phyloP scores from a whole-genome alignment of 495 filamentous ascomycete genomes.

The Hyaloscypha finlandica region DNA sequence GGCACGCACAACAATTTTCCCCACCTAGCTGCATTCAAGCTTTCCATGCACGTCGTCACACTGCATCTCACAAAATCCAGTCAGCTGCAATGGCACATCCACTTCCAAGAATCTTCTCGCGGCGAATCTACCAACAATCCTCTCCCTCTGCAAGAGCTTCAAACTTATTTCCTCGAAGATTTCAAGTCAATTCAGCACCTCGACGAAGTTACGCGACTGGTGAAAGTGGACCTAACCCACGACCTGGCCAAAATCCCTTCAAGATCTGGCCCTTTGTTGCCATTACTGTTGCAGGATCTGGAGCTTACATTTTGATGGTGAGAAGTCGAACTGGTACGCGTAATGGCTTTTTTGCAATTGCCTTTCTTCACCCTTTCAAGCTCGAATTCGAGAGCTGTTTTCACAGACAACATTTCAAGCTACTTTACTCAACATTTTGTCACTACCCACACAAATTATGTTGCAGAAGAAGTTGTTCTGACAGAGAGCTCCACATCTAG shows the following conservation, averaged over 20 bases:
- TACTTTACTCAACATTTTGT: constrained; percentile 8
- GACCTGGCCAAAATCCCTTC: constrained; percentile 45
- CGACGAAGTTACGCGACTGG: constrained; percentile 32
- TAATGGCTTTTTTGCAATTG: background rate
- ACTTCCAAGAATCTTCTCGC: constrained; percentile 26
- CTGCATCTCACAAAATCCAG: constrained; percentile 4
- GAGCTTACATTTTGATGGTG: constrained; percentile 62
- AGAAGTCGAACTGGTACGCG: constrained; percentile 49
- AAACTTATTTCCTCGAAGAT: constrained; percentile 9
- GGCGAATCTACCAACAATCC: constrained; percentile 27
- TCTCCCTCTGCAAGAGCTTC: constrained; percentile 12
- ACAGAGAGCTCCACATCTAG: constrained; percentile 22
- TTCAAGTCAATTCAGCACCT: constrained; percentile 17
- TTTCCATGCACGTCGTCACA: constrained; percentile 15
- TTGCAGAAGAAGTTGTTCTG: background rate
- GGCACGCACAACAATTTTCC: constrained; percentile 2
- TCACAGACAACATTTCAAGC: background rate
- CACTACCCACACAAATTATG: background rate
- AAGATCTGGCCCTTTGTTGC: constrained; percentile 66
- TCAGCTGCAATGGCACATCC: constrained; percentile 24
- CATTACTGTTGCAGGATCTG: constrained; percentile 59
- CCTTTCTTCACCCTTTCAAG: background rate
- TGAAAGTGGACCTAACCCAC: constrained; percentile 35
- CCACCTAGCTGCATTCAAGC: background rate
- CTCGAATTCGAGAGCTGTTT: background rate